These are phyloP conservation scores for Diversispora epigaea DNA, from an alignment of 192 early-diverging fungal species.

Conservation along the genomic window DNA sequence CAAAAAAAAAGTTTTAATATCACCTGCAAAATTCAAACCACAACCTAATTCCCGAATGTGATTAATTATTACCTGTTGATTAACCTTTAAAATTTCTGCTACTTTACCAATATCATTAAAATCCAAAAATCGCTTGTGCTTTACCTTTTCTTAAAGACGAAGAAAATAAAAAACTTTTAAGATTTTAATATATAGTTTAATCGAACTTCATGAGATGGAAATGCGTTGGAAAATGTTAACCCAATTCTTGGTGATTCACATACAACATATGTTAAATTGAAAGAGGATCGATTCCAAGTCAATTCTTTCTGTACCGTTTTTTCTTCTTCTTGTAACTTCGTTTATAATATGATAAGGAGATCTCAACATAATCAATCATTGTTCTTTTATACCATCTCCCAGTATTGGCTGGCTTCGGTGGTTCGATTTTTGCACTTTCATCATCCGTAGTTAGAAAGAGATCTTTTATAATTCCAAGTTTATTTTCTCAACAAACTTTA, in stretches of 20 bases:
- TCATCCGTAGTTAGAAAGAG: no score
- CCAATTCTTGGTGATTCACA: slow-evolving; percentile 24
- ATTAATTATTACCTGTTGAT: background rate
- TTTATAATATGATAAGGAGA: background rate
- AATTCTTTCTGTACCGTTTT: background rate
- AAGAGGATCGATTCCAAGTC: background rate
- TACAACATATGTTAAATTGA: background rate
- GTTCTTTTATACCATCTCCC: no score
- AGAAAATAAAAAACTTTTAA: slow-evolving; percentile 11
- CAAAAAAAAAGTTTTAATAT: slow-evolving; percentile 22
- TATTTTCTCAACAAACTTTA: slow-evolving; percentile 8
- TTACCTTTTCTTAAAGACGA: slow-evolving; percentile 28
- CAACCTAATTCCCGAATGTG: background rate
- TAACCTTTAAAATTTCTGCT: background rate
- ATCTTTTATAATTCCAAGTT: no score
- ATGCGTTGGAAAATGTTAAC: slow-evolving; percentile 6
- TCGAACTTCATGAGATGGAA: background rate
- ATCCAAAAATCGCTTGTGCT: slow-evolving; percentile 6
- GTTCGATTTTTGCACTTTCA: background rate
- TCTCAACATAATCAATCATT: background rate
- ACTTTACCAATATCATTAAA: slow-evolving; percentile 20
- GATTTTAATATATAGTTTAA: background rate
- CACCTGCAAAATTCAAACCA: slow-evolving; percentile 4
- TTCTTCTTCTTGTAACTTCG: background rate
- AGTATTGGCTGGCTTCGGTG: no score